Base-by-base conservation (phyloP, 176 grass and related monocot species). In the Olyra latifolia region DNA sequence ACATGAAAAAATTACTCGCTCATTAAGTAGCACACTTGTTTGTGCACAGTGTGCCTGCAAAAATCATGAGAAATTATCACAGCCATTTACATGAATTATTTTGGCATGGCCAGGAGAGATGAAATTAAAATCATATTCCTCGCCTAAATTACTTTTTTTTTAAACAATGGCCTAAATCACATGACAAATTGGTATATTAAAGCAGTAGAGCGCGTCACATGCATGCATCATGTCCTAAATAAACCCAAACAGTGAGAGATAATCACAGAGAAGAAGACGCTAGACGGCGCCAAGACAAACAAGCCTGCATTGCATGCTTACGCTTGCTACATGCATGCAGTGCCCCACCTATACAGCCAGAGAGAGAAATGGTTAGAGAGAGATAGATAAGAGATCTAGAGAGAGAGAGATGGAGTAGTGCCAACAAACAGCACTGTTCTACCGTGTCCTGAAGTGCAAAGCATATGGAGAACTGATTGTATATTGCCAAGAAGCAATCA, bases 261-360 rank as follows among this genome's bases (percentile, higher is more conserved):
- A 58, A 85, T 81, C 82, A 57, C 45, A 76, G 82, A 76, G 82
- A 85, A 71, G 77, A 80, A 89, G 82, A 89, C 45, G n/a, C 72
- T 81, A 76, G 77, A 81, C 81, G 77, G 71, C 71, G 54, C 77
- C 77, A 64, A 71, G 71, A 56, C 87, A 77, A 89, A 56, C 82
- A 77, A 89, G 71, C 63, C 74, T 82, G 67, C 43, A 72, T 62
- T 27, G 41, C 68, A 50, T 52, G 66, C 7, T 64, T 40, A 55
- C 41, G 84, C 83, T 45, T 72, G 75, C 58, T 62, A 72, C 71
- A 44, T 82, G 77, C 60, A 41, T 75, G 61, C 16, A 23, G 56
- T 76, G 77, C 40, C 87, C 82, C 70, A 84, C 62, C 10, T 17
- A 76, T 82, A 76, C 62, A 84, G 44, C 6, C 13, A 76, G 56